Evolutionary conservation across 768 basidiomycete species (phyloP).

Genomic region (Tricholoma hemisulphureum): DNA sequence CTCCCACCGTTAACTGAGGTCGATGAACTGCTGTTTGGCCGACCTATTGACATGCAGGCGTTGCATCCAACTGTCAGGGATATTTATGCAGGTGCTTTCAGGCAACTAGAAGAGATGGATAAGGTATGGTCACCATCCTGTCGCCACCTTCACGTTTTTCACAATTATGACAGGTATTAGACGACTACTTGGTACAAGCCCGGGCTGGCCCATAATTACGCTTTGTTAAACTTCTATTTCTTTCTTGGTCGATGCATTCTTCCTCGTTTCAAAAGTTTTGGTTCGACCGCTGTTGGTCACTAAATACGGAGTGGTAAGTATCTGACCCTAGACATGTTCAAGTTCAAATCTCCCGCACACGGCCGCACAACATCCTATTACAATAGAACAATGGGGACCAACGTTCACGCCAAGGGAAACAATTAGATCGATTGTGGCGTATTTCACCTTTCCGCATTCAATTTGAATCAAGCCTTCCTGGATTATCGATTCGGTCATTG

Average conservation of each 20-base stretch:
- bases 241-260: not conserved
- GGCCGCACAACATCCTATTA: too few species aligned
- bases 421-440: too few species aligned
- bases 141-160: not conserved
- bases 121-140: slow-evolving; percentile 42
- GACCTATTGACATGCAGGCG: slow-evolving; percentile 53
- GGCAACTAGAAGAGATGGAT: slow-evolving; percentile 77
- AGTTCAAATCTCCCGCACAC: too few species aligned
- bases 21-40: slow-evolving; percentile 73
- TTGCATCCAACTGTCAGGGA: slow-evolving; percentile 73
- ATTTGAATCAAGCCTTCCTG: too few species aligned
- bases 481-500: too few species aligned
- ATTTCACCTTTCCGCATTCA: too few species aligned
- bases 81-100: slow-evolving; percentile 68
- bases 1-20: slow-evolving; percentile 52
- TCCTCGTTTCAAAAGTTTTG: not conserved
- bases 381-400: too few species aligned
- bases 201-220: slow-evolving; percentile 7
- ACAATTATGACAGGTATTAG: not conserved
- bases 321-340: too few species aligned
- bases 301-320: too few species aligned
- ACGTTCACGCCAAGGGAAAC: too few species aligned
- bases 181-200: slow-evolving; percentile 14
- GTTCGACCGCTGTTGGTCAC: too few species aligned
- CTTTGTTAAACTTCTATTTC: not conserved